Evolutionary conservation across 345 rosid genomes (phyloP).

Genomic region (Eucalyptus victrix): DNA sequence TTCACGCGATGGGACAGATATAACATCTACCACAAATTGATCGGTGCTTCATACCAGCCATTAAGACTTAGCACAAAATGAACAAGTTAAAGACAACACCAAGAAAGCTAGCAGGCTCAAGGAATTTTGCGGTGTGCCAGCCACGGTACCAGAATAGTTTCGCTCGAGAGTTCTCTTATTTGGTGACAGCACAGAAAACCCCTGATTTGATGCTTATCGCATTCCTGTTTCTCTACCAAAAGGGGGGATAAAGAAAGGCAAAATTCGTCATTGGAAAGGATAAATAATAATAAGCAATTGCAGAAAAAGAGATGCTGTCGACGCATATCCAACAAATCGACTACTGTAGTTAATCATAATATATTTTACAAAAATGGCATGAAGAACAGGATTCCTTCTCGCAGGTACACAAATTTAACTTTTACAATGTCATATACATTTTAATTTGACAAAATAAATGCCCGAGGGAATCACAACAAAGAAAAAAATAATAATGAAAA

Average conservation of each 20-base stretch:
- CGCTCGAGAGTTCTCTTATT: background rate
- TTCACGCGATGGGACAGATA: background rate
- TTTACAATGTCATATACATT: slow-evolving; percentile 36
- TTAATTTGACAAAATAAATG: slow-evolving; percentile 3
- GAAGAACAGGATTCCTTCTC: background rate
- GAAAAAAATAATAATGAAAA: background rate
- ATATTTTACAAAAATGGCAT: background rate
- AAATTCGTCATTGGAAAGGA: background rate
- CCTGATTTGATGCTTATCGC: background rate
- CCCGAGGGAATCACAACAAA: background rate
- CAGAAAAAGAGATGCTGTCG: background rate
- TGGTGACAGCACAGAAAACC: background rate
- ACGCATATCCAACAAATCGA: background rate
- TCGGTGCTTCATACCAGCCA: background rate
- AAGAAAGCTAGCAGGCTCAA: background rate
- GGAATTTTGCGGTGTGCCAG: background rate
- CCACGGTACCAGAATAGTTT: background rate
- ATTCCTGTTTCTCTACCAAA: background rate
- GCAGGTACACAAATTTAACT: background rate
- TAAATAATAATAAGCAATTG: background rate
- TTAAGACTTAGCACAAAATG: background rate
- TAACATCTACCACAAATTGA: background rate
- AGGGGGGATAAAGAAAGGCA: background rate
- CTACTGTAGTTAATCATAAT: background rate
- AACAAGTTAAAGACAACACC: background rate